A percentile compares a stretch with the other conserved stretches of the same genome.
Conservation (phyloP, 345 rosid species). For the Camelina hispida region DNA sequence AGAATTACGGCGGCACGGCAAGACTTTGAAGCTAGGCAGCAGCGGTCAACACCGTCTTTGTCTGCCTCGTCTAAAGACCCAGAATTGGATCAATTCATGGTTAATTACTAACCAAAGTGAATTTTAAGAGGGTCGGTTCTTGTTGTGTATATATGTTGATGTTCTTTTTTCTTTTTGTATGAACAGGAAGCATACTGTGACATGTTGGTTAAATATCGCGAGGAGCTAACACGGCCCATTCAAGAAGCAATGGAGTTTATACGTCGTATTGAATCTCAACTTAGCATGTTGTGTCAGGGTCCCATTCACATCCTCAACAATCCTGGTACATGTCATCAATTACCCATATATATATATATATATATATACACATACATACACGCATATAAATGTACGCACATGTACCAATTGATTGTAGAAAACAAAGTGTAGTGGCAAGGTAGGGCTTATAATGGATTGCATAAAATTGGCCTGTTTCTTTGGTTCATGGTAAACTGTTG, state of each 20-base stretch:
- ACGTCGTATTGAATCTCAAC: constrained; percentile 92
- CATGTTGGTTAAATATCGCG: constrained; percentile 93
- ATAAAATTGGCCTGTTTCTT: constrained; percentile 5
- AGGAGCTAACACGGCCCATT: constrained; percentile 87
- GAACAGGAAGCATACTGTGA: constrained; percentile 92
- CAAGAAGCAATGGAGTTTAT: constrained; percentile 99
- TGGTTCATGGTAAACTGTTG: constrained; percentile 1
- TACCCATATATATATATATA: neutral
- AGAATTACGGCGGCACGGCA: constrained; percentile 71
- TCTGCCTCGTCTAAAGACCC: constrained; percentile 65
- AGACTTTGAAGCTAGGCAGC: constrained; percentile 72
- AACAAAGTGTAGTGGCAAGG: constrained; percentile 34
- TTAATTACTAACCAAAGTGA: constrained; percentile 36
- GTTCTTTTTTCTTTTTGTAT: neutral
- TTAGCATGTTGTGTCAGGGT: constrained; percentile 71
- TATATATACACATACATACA: neutral
- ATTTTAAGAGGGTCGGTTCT: constrained; percentile 1
- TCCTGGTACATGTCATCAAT: constrained; percentile 56
- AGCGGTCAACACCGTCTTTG: constrained; percentile 61
- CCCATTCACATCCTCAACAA: constrained; percentile 80
- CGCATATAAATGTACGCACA: neutral
- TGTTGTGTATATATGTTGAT: neutral
- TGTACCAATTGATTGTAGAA: constrained; percentile 2
- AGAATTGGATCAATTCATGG: constrained; percentile 98
- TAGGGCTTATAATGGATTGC: constrained; percentile 35